Evolutionary conservation across 1,284 basidiomycete genomes (phyloP), one percentile per base, ranked within the genome.

Genomic region (Trametes polyzona): DNA sequence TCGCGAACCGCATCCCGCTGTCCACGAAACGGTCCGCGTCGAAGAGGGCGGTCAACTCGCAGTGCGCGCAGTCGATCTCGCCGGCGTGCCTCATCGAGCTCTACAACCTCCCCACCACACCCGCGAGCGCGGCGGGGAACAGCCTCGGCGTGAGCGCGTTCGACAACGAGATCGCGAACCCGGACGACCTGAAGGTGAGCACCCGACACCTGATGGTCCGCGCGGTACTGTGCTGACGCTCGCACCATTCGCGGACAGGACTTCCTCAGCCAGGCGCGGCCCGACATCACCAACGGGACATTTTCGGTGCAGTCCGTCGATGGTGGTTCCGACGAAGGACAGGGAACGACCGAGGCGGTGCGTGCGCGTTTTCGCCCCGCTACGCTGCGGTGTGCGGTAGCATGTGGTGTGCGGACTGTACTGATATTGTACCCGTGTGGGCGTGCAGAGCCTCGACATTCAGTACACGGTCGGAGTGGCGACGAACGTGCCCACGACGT

Each of bases 401-500:
- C 37, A 21, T 42, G 23, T 24, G 24, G 11, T 26, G 17, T 19
- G 11, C 30, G 30, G 2, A n/a, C 21, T 21, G 17, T 49, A 27
- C n/a, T 51, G 46, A 50, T 44, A 12, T 21, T 17, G 17, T 35
- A 8, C 17, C 24, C 17, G 54, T 29, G 62, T 56, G 3, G 27
- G 8, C 10, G 9, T 35, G 43, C 49, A 43, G 43, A 83, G 85
- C 65, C 74, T 88, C 10, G 84, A 87, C 64, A 81, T 86, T 40
- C 83, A 88, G 73, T 86, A 87, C 58, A 81, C 83, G 4, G 80
- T 77, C 16, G 84, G 80, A n/a, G 71, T 88, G 83, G 82, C 72
- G 83, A 82, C 73, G 77, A 80, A 76, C 77, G 63, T 67, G 19
- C 54, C 65, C 21, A 55, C 57, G 11, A 69, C 39, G 26, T 63